These are phyloP conservation scores for Ceratobasidium sp. DNA, from an alignment of 1,284 basidiomycete genomes.

Conservation along the genomic window DNA sequence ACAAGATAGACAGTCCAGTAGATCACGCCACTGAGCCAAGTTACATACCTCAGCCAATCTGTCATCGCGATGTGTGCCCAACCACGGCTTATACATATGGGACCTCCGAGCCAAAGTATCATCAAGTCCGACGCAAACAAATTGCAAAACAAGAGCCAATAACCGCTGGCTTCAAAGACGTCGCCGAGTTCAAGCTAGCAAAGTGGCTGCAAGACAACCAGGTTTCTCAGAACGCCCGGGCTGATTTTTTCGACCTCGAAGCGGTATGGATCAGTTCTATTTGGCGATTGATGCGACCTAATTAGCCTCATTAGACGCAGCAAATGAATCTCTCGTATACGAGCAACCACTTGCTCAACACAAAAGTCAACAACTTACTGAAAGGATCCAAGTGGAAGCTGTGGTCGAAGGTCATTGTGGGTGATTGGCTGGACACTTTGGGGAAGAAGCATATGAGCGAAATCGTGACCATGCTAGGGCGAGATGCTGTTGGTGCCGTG, in stretches of 20 bases:
- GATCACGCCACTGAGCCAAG: too few relatives aligned
- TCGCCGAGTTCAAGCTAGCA: neutral
- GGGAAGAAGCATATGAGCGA: neutral
- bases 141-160: neutral
- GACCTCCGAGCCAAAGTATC: neutral
- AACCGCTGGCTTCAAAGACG: neutral
- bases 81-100: neutral
- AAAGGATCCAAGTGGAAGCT: neutral
- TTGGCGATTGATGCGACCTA: neutral
- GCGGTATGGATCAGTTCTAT: neutral
- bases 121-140: neutral
- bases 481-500: constrained; percentile 19
- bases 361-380: neutral
- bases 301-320: neutral
- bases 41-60: neutral
- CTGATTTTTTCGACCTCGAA: neutral
- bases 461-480: constrained; percentile 5
- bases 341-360: constrained; percentile 8
- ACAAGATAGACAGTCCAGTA: too few relatives aligned
- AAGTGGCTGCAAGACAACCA: neutral
- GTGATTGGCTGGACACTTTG: neutral
- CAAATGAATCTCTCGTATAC: neutral
- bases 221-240: neutral
- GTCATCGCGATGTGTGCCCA: neutral
- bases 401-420: neutral